These are phyloP conservation scores for Spatholobus suberectus DNA, from an alignment of 306 rosid genomes.

Conservation along the genomic window DNA sequence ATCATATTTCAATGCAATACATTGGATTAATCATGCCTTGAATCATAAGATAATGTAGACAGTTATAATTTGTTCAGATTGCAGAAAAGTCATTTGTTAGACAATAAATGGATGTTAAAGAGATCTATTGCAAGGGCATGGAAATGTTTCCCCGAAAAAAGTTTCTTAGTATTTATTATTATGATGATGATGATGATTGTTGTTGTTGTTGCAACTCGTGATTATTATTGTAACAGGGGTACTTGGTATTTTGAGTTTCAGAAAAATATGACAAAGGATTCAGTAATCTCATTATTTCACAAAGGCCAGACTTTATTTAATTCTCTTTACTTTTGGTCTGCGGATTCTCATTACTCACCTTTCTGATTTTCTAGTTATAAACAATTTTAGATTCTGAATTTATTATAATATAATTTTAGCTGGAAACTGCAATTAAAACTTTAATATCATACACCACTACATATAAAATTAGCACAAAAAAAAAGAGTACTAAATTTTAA, in stretches of 20 bases:
- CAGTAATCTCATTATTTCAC: neutral
- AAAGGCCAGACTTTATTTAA: neutral
- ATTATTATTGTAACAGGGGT: neutral
- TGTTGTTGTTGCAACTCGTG: neutral
- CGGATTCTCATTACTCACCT: neutral
- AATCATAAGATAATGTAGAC: neutral
- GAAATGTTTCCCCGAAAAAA: neutral
- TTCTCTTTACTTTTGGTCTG: neutral
- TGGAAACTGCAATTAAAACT: neutral
- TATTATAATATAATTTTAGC: neutral
- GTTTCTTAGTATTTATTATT: neutral
- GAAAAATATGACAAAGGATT: neutral
- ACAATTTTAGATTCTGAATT: constrained; percentile 5
- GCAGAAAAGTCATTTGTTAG: constrained; percentile 1
- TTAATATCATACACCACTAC: constrained; percentile 2
- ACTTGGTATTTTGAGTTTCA: neutral
- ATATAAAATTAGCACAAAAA: neutral
- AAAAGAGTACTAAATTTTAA: neutral
- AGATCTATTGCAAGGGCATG: neutral
- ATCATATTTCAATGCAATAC: constrained; percentile 4
- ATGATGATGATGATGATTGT: neutral
- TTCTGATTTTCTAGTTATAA: constrained; percentile 6
- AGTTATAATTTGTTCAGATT: constrained; percentile 4
- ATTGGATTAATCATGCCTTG: neutral
- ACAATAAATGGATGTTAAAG: neutral